Base-by-base conservation (phyloP, 345 rosid genomes). In the Salix dunnii region DNA sequence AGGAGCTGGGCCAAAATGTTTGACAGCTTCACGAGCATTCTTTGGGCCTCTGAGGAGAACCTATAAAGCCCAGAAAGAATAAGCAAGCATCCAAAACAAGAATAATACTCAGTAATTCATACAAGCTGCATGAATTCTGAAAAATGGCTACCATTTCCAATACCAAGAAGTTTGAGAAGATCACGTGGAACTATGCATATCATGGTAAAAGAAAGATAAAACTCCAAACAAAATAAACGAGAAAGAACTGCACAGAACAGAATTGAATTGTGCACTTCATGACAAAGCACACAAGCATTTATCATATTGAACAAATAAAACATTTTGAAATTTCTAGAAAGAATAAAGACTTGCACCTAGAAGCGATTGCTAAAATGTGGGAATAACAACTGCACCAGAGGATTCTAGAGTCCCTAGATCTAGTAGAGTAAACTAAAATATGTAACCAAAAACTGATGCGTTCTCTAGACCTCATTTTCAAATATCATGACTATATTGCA, bases 1-100 rank as follows among this genome's bases (percentile, higher is more conserved):
- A 43, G 99, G 99, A 62, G 99, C 98, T 1, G 90, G 96, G 8
- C 99, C 99, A 13, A 96, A 96, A 85, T 96, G 99, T 84, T 93
- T 96, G 67, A 92, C 99, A 28, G 97, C 99, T 74, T 96, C 98
- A 73, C 98, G 94, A 61, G 89, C 81, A 71, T 91, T 96, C 97
- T 93, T 96, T 5, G 99, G 98, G 65, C 98, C 98, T 83, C 99
- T 90, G 13, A 96, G 91, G 71, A 96, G 97, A 84, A 91, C 84
- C 98, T 96, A 82, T 27, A 64, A 25, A 42, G 5, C 46, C 0
- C 3, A 16, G 10, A 5, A 2, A 8, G 4, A 36, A 23, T 27
- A 25, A 6, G 30, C 30, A 38, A 7, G 2, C 20, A 0, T 40
- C 7, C 49, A n/a, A 16, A 10, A 13, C n/a, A 20, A 30, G 49